A percentile compares a stretch with the other conserved stretches of the same genome.
These are phyloP conservation scores for Gamsiella multidivaricata DNA, from an alignment of 192 early-diverging fungal species.

Conservation along the genomic window DNA sequence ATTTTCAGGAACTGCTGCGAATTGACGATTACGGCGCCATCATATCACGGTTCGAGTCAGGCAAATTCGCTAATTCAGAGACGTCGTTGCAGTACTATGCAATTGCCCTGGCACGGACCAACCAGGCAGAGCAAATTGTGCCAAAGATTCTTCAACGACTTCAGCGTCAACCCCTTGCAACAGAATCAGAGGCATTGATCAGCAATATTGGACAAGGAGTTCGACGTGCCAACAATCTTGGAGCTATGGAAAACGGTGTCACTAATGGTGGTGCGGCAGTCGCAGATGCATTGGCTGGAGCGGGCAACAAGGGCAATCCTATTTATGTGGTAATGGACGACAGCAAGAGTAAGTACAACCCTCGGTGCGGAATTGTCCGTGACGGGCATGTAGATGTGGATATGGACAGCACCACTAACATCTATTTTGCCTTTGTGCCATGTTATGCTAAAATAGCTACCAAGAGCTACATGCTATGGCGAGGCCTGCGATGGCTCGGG, in stretches of 20 bases:
- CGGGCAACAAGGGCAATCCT: conserved; percentile 67
- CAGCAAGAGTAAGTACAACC: conserved; percentile 52
- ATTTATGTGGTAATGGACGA: conserved; percentile 73
- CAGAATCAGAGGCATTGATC: conserved; percentile 28
- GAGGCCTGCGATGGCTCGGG: conserved; percentile 67
- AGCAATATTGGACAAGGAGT: conserved; percentile 26
- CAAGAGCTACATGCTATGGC: conserved; percentile 68
- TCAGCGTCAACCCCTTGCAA: conserved; percentile 47
- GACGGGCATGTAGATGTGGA: no score
- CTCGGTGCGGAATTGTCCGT: no score
- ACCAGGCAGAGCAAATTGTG: conserved; percentile 64
- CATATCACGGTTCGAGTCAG: conserved; percentile 65
- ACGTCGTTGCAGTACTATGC: conserved; percentile 66
- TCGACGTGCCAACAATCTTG: conserved; percentile 20
- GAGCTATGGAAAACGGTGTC: conserved; percentile 7
- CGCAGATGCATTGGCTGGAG: conserved; percentile 28
- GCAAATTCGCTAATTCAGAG: conserved; percentile 63
- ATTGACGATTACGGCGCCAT: conserved; percentile 63
- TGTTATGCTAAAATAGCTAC: conserved; percentile 22
- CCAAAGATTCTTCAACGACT: conserved; percentile 64
- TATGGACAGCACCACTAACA: no score
- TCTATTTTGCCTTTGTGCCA: no score
- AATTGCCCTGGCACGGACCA: conserved; percentile 61
- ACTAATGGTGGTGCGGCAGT: conserved; percentile 46
- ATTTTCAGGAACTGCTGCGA: conserved; percentile 60